Base-by-base conservation (phyloP, 2,329 filamentous ascomycete genomes). In the Fusarium protoensiforme region DNA sequence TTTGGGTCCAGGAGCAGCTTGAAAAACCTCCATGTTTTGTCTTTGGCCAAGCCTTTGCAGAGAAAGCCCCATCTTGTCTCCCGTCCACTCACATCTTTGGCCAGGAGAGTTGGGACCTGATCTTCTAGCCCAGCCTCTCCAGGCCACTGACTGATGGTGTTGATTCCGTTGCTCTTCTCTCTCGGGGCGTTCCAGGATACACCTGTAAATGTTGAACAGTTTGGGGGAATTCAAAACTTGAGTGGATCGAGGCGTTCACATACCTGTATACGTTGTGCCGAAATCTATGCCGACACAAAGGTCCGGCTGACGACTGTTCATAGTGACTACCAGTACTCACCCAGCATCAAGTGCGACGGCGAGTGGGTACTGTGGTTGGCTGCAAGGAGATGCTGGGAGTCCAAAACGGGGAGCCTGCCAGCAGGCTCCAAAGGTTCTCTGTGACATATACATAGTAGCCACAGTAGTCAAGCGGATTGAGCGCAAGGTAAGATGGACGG, bases 101-200 rank as follows among this genome's bases (percentile, higher is more conserved):
- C 46, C 8, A 29, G 5, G 5, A n/a, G 9, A 29, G 24, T 27
- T 6, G 46, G 24, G 16, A 51, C 46, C 24, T 48, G 29, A 0
- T n/a, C 2, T 48, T 29, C 8, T 7, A 5, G 0, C 11, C 3
- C 4, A 5, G 18, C 10, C 16, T 53, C 27, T 53, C 48, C 27
- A 8, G 48, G 48, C 48, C 48, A 53, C 27, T 14, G 27, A 5
- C 2, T n/a, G 48, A 53, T 53, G 27, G 31, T 53, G 18, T 53
- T 31, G 6, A 5, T 29, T 13, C 7, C 0, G 9, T 29, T n/a
- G 2, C 5, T 31, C 1, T n/a, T 0, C 46, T 51, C 24, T 1
- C 31, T 51, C 7, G 18, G 46, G 16, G 43, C 27, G 43, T 0
- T 18, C 43, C 43, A 48, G 4, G 43, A 24, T 22, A 27, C 24